These are phyloP conservation scores for Alternaria ethzedia DNA, from an alignment of 2,329 filamentous ascomycete genomes.

Conservation along the genomic window DNA sequence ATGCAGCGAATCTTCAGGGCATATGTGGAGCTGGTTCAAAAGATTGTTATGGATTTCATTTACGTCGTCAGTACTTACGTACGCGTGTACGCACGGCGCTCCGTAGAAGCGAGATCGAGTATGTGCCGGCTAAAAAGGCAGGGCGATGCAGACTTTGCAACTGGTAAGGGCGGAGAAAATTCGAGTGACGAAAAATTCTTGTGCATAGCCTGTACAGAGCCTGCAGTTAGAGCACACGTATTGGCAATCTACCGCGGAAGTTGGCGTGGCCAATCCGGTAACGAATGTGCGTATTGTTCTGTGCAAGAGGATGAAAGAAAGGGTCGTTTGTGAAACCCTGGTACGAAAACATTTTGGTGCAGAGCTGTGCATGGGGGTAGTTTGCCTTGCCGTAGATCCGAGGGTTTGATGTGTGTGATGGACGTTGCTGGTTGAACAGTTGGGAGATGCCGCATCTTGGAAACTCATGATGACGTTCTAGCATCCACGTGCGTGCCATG, in stretches of 20 bases:
- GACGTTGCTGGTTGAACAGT: not conserved
- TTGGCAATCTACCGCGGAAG: not conserved
- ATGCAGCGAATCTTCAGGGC: not conserved
- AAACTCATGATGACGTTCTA: constrained; percentile 10
- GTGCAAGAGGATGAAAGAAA: not conserved
- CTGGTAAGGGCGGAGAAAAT: not conserved
- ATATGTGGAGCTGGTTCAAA: not conserved
- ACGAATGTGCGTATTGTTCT: not conserved
- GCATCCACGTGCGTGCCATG: constrained; percentile 13
- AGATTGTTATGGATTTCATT: not conserved
- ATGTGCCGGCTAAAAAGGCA: constrained; percentile 6
- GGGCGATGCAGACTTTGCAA: constrained; percentile 1
- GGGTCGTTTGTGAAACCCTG: not conserved
- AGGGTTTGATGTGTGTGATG: constrained; percentile 1
- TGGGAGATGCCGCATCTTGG: constrained; percentile 1
- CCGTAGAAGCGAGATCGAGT: not conserved
- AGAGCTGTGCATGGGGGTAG: not conserved
- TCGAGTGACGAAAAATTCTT: not conserved
- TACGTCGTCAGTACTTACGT: not conserved
- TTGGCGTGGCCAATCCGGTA: not conserved
- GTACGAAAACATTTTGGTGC: not conserved
- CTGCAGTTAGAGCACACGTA: constrained; percentile 5
- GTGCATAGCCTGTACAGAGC: constrained; percentile 3
- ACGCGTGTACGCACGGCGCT: not conserved
- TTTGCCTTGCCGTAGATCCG: constrained; percentile 3